Evolutionary conservation across 192 early-diverging fungal species (phyloP), one percentile per base, ranked within the genome.

Genomic region (Endogone sp.): DNA sequence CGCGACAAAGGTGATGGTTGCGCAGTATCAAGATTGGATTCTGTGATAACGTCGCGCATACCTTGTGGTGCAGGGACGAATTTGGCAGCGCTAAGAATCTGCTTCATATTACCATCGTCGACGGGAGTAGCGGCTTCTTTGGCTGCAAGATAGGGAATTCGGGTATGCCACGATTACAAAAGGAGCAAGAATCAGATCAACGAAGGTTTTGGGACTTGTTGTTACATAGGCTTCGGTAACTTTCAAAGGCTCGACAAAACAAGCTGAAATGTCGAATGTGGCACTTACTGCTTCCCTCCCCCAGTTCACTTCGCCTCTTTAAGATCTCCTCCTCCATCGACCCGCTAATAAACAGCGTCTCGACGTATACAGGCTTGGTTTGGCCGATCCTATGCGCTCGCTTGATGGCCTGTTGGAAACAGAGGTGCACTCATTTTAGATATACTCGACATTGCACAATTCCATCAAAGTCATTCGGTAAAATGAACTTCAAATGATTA

Each of bases 321-420:
- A 84, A 29, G 22, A 88, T 79, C 3, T 67, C 77, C 32, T 88
- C 85, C 54, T 91, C 90, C 22, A 90, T 63, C 0, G 85, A 81
- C 10, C 80, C 73, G 0, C 71, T 60, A 68, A 88, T 82, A 0
- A 86, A 80, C 24, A 91, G 60, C 0, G 85, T 86, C 54, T 86
- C 86, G 3, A 90, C 85, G 76, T 79, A 79, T 0, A 91, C 86
- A 6, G 84, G 81, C 11, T 77, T 68, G 1, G 57, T 81, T 69
- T 90, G 90, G 6, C 93, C 94, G 23, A 95, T 85, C 29, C 94
- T 79, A 65, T 94, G 92, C 0, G 94, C 94, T 3, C 94, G 86
- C 72, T 93, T 94, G 71, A 95, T 89, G 0, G 94, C 94, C 65
- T 95, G 93, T 49, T 49, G 9, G 37, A 6, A 16, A 16, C 6